phyloP scores from a whole-genome alignment of 23 red algal species.

The Agarophyton chilense region DNA sequence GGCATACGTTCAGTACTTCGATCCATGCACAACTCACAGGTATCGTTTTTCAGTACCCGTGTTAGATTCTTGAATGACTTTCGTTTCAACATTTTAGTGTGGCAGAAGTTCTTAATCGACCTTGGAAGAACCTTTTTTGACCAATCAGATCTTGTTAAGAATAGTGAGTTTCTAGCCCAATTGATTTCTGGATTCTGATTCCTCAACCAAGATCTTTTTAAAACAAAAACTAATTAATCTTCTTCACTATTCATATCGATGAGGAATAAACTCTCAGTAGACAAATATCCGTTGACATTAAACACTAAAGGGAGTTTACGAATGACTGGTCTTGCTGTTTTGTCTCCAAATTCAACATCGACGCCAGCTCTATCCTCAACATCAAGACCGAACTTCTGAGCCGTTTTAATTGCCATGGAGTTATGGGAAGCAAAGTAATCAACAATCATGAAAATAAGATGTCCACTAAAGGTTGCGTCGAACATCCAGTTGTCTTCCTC shows the following conservation, averaged over 20 bases:
- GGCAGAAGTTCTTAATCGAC: neutral
- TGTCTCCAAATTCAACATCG: constrained; percentile 38
- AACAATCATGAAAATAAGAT: neutral
- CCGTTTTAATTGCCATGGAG: constrained; percentile 9
- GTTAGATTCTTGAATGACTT: neutral
- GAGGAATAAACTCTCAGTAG: neutral
- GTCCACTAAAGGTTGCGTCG: neutral
- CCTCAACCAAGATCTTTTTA: neutral
- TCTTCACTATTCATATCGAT: neutral
- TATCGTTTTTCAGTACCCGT: neutral
- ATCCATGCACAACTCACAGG: neutral
- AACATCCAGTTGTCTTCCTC: constrained; percentile 10
- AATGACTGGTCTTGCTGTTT: neutral
- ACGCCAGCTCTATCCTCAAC: neutral
- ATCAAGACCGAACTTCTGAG: neutral
- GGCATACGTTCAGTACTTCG: neutral
- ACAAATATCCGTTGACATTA: neutral
- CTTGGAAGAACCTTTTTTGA: neutral
- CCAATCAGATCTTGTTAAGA: neutral
- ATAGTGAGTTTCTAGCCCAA: neutral
- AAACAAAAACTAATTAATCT: neutral
- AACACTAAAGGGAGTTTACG: neutral
- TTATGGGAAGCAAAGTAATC: neutral
- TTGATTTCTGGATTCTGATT: constrained; percentile 12
- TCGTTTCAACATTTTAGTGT: neutral